A percentile compares a stretch with the other conserved stretches of the same genome.
Evolutionary conservation across 2,329 filamentous ascomycete species (phyloP).

Genomic region (Claviceps humidiphila): DNA sequence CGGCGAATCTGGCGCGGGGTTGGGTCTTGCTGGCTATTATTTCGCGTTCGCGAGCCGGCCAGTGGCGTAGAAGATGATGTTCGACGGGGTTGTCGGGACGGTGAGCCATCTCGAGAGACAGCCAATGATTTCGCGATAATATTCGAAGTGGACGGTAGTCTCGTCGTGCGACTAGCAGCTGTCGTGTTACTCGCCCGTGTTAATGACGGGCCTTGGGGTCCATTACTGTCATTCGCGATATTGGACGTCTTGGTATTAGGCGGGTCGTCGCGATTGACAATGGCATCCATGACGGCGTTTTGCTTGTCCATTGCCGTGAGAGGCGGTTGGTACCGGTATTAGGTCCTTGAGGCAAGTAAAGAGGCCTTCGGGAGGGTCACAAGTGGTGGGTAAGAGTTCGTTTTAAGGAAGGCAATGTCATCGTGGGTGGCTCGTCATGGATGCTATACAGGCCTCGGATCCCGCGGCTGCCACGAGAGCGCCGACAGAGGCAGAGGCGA

Average conservation of each 20-base stretch:
- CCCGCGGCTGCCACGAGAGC: slow-evolving; percentile 2
- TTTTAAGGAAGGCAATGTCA: slow-evolving; percentile 12
- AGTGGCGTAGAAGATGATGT: slow-evolving; percentile 22
- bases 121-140: slow-evolving; percentile 24
- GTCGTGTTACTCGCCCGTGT: slow-evolving; percentile 9
- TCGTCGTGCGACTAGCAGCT: slow-evolving; percentile 19
- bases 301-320: slow-evolving; percentile 22
- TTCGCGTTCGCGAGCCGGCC: slow-evolving; percentile 41
- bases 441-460: slow-evolving; percentile 10
- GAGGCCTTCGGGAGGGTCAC: slow-evolving; percentile 17
- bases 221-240: not conserved
- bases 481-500: not conserved
- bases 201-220: slow-evolving; percentile 1
- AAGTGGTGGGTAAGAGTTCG: slow-evolving; percentile 10
- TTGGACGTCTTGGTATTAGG: slow-evolving; percentile 5
- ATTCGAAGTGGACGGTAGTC: slow-evolving; percentile 23
- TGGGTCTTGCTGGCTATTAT: slow-evolving; percentile 50
- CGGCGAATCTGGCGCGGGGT: slow-evolving; percentile 41
- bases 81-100: slow-evolving; percentile 26
- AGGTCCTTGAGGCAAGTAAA: slow-evolving; percentile 13
- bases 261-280: slow-evolving; percentile 8
- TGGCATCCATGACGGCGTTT: slow-evolving; percentile 11
- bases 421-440: slow-evolving; percentile 22
- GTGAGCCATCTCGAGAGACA: slow-evolving; percentile 34
- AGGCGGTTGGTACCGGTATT: slow-evolving; percentile 14